These are phyloP conservation scores for Ogataea hybrid DNA, from an alignment of 1,139 yeast genomes.

Conservation along the genomic window DNA sequence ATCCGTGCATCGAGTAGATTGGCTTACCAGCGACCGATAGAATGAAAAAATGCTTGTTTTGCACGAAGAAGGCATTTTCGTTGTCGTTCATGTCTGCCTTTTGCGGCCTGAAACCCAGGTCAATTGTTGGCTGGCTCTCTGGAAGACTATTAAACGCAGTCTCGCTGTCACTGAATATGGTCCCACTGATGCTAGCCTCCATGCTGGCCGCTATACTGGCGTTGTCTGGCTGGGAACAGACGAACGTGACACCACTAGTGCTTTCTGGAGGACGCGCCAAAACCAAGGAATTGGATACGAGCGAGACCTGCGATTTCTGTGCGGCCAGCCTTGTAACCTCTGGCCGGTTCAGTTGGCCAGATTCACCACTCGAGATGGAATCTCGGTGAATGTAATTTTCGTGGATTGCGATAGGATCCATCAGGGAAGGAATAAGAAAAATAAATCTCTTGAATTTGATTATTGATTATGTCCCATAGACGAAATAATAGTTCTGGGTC, in stretches of 20 bases:
- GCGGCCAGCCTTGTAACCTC: slow-evolving; percentile 10
- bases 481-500: slow-evolving; percentile 7
- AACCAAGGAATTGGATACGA: slow-evolving; percentile 22
- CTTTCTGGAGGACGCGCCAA: slow-evolving; percentile 20
- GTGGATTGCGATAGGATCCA: slow-evolving; percentile 21
- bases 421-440: slow-evolving; percentile 5
- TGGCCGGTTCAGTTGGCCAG: neutral
- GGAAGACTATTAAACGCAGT: slow-evolving; percentile 9
- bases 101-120: slow-evolving; percentile 23
- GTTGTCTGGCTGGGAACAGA: slow-evolving; percentile 8
- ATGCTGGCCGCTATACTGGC: slow-evolving; percentile 18
- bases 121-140: slow-evolving; percentile 10
- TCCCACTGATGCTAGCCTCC: slow-evolving; percentile 16
- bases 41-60: slow-evolving; percentile 70
- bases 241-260: slow-evolving; percentile 26
- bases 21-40: slow-evolving; percentile 95
- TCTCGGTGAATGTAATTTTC: slow-evolving; percentile 23
- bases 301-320: slow-evolving; percentile 24
- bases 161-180: slow-evolving; percentile 20
- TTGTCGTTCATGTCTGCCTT: slow-evolving; percentile 28
- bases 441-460: neutral
- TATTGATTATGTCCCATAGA: slow-evolving; percentile 2
- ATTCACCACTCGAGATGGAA: slow-evolving; percentile 13
- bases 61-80: slow-evolving; percentile 39
- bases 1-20: slow-evolving; percentile 76